Evolutionary conservation across 208 protist genomes (phyloP), one percentile per base, ranked within the genome.

Genomic region (Acanthamoeba triangularis): DNA sequence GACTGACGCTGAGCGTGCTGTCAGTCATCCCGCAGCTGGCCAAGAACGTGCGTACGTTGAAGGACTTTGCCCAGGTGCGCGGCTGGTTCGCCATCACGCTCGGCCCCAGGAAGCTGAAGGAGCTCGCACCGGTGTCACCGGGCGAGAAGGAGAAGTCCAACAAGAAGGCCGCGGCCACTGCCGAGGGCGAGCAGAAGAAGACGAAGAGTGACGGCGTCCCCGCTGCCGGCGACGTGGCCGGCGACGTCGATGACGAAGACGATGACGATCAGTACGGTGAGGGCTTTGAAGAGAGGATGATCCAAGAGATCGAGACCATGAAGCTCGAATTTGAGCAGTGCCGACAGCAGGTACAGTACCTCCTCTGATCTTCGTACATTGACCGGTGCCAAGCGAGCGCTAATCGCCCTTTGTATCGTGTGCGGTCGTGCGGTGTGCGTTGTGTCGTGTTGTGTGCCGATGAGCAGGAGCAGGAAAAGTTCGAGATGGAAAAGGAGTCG

Each of bases 51-150:
- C 37, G 56, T 13, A 95, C 92, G 25, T 33, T 95, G 30, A 95
- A 69, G 61, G 92, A 95, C 74, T 95, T 95, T 52, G 92, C 61
- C 18, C 65, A 87, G 76, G 92, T 95, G 72, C 92, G 92, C 28
- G 92, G 92, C 54, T 95, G 92, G 92, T 95, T 72, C 76, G 92
- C 92, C 69, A 47, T 95, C 92, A 87, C 69, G 25, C 41, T 82
- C 10, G 88, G 88, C 13, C 88, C 88, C 7, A 49, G 63, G 44
- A 95, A 95, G 74, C n/a, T 63, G 63, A 93, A 54, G 44, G 52
- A 52, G 25, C n/a, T 10, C 10, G 6, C 23, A 4, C 16, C 20
- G 0, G 0, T 23, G 59, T 2, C 30, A 44, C 7, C 3, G 20
- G 65, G 41, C 35, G 69, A 61, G 23, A 65, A 72, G 33, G 56